Conservation (phyloP, 768 basidiomycete species). For the Sarcodon aspratus region DNA sequence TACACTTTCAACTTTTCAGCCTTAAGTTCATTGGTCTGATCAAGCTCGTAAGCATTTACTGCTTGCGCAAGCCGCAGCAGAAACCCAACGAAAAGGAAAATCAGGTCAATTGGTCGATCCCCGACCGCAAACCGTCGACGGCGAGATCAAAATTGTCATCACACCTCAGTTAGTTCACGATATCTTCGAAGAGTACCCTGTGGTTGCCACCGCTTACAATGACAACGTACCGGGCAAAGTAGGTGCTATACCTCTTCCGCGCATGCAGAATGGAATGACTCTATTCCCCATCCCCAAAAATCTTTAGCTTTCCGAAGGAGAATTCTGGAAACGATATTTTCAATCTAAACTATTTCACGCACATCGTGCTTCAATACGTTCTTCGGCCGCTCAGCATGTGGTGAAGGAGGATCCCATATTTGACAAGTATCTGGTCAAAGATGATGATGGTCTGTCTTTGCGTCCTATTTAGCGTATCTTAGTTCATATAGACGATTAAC, state of each 20-base stretch:
- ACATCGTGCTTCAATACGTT: conserved; percentile 87
- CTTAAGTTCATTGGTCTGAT: conserved; percentile 6
- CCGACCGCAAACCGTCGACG: conserved; percentile 75
- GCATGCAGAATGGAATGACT: neutral
- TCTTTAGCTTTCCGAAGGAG: conserved; percentile 70
- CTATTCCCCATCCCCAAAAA: neutral
- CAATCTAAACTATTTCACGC: conserved; percentile 92
- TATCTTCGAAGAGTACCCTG: conserved; percentile 96
- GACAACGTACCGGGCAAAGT: conserved; percentile 90
- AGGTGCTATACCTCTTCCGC: conserved; percentile 9
- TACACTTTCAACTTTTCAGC: conserved; percentile 20
- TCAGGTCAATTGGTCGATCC: conserved; percentile 82
- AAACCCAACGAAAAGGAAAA: conserved; percentile 70
- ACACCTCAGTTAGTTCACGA: conserved; percentile 90
- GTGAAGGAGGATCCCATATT: conserved; percentile 90
- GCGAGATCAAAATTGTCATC: conserved; percentile 82
- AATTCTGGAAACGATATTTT: conserved; percentile 97
- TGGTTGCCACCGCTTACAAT: conserved; percentile 83
- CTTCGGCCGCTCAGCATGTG: conserved; percentile 71
- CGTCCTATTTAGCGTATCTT: neutral
- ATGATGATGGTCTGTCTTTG: conserved; percentile 73
- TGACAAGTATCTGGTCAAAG: conserved; percentile 91
- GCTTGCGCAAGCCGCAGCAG: conserved; percentile 62
- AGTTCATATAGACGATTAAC: conserved; percentile 8
- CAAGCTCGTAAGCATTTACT: conserved; percentile 50